These are phyloP conservation scores for Penicillium hordei DNA, from an alignment of 2,329 filamentous ascomycete species.

Conservation along the genomic window DNA sequence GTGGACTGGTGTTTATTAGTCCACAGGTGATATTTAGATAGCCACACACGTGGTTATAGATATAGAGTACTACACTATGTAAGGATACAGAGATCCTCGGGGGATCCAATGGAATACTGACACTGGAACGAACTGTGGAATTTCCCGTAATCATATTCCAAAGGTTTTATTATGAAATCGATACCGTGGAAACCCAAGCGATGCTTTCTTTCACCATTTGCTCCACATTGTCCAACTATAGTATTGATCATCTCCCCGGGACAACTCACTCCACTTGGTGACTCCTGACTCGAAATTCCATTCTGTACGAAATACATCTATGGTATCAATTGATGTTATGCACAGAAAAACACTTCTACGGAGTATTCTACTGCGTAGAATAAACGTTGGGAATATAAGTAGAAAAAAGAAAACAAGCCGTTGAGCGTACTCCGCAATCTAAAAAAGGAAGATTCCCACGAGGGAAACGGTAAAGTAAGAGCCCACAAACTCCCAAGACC, in stretches of 20 bases:
- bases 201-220: neutral
- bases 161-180: neutral
- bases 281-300: conserved; percentile 13
- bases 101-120: neutral
- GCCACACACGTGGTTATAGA: neutral
- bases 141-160: neutral
- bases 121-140: neutral
- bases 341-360: neutral
- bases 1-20: neutral
- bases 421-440: neutral
- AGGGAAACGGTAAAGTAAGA: neutral
- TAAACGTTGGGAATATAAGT: neutral
- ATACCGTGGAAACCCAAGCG: neutral
- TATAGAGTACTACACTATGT: neutral
- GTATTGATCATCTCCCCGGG: conserved; percentile 21
- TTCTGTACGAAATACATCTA: neutral
- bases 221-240: conserved; percentile 15
- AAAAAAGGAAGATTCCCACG: neutral
- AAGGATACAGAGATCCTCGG: neutral
- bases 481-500: neutral
- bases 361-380: neutral
- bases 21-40: neutral
- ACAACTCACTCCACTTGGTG: conserved; percentile 14
- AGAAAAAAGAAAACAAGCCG: neutral
- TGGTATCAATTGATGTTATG: neutral